These are phyloP conservation scores for Boletus patriciae DNA, from an alignment of 768 basidiomycete species.

Conservation along the genomic window DNA sequence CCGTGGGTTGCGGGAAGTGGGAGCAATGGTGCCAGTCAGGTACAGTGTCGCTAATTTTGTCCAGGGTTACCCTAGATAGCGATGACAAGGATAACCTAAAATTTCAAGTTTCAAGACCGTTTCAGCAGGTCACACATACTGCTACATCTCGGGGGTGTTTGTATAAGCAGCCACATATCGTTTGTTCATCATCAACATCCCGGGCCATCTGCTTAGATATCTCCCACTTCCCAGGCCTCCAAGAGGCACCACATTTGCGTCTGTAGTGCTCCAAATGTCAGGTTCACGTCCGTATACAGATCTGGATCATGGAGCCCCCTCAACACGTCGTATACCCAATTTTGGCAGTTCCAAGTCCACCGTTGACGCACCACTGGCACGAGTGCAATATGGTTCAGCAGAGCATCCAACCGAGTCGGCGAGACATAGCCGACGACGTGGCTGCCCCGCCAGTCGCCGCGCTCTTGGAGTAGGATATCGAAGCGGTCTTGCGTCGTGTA, in stretches of 20 bases:
- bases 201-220: conserved; percentile 13
- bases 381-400: conserved; percentile 17
- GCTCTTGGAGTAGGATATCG: conserved; percentile 5
- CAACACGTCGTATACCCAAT: conserved; percentile 29
- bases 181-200: not conserved
- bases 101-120: not conserved
- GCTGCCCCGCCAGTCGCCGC: conserved; percentile 24
- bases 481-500: conserved; percentile 15
- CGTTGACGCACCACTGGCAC: conserved; percentile 16
- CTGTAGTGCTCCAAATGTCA: conserved; percentile 19
- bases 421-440: conserved; percentile 22
- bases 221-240: conserved; percentile 31
- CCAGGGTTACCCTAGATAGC: too few relatives aligned
- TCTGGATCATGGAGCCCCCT: conserved; percentile 6
- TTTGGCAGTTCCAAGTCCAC: conserved; percentile 29
- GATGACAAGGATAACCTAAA: not conserved
- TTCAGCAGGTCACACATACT: not conserved
- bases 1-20: too few relatives aligned
- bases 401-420: conserved; percentile 4
- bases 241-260: conserved; percentile 28
- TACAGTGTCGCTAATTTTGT: too few relatives aligned
- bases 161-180: not conserved
- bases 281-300: conserved; percentile 18
- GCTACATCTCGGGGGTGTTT: not conserved
- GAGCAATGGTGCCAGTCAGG: too few relatives aligned